Conservation (phyloP, 179 eudicot genomes). For the Nepenthes alata region DNA sequence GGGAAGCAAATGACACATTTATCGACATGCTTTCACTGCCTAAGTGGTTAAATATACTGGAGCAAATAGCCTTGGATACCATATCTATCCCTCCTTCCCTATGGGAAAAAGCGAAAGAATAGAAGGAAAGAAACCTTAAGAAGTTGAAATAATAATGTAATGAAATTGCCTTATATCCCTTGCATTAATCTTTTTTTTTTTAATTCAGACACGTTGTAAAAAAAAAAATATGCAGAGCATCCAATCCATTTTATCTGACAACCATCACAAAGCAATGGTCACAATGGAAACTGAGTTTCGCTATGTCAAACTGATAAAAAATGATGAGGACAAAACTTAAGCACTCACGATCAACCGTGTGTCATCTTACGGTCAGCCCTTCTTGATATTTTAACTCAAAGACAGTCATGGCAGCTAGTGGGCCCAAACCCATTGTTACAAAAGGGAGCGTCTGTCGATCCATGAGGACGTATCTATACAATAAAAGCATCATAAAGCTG, state of each 20-base stretch:
- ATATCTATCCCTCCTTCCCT: slow-evolving; percentile 74
- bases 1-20: slow-evolving; percentile 48
- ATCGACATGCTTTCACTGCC: slow-evolving; percentile 98
- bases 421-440: slow-evolving; percentile 98
- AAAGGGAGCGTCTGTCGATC: slow-evolving; percentile 92
- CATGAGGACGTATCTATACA: slow-evolving; percentile 85
- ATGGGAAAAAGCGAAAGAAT: slow-evolving; percentile 15
- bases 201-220: too few species aligned
- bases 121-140: not conserved
- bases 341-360: not conserved
- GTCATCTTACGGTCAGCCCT: slow-evolving; percentile 73
- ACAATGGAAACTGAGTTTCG: too few species aligned
- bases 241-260: too few species aligned
- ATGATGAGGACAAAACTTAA: not conserved
- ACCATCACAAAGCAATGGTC: too few species aligned
- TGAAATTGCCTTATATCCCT: too few species aligned
- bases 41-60: slow-evolving; percentile 85
- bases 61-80: slow-evolving; percentile 74
- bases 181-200: too few species aligned
- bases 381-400: slow-evolving; percentile 82
- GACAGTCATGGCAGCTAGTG: slow-evolving; percentile 93
- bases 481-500: slow-evolving; percentile 4
- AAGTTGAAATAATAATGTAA: not conserved
- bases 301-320: not conserved
- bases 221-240: too few species aligned